Conservation (phyloP, 345 rosid species). For the Cardamine chenopodiifolia region DNA sequence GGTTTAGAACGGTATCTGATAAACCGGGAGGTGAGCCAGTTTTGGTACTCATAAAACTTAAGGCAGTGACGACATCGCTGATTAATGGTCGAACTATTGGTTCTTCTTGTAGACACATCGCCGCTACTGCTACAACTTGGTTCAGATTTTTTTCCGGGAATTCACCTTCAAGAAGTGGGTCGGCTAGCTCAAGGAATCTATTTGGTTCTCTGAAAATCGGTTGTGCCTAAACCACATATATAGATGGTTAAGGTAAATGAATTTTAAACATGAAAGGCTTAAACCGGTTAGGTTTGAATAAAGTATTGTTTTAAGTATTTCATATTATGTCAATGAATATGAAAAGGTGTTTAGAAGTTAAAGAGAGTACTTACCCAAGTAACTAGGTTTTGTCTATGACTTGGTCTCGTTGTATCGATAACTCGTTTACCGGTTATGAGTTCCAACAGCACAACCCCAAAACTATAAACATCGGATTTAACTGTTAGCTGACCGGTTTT, state of each 20-base stretch:
- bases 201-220: slow-evolving; percentile 64
- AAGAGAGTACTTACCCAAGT: slow-evolving; percentile 58
- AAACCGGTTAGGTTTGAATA: not conserved
- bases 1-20: not conserved
- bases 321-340: not conserved
- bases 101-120: slow-evolving; percentile 85
- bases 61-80: slow-evolving; percentile 69
- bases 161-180: slow-evolving; percentile 56
- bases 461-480: slow-evolving; percentile 85
- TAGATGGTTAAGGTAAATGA: not conserved
- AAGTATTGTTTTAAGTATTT: not conserved
- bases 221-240: slow-evolving; percentile 53
- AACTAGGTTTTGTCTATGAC: slow-evolving; percentile 65
- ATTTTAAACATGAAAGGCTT: not conserved
- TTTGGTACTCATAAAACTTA: slow-evolving; percentile 53
- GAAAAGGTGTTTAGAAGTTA: not conserved
- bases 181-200: slow-evolving; percentile 57
- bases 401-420: slow-evolving; percentile 58
- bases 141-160: slow-evolving; percentile 57
- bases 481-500: slow-evolving; percentile 69
- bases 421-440: slow-evolving; percentile 77
- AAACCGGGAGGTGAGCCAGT: slow-evolving; percentile 5
- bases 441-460: slow-evolving; percentile 83
- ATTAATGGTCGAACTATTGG: slow-evolving; percentile 63
- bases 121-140: slow-evolving; percentile 72